Base-by-base conservation (phyloP, 257 asterid genomes). In the Orobanche coerulescens region DNA sequence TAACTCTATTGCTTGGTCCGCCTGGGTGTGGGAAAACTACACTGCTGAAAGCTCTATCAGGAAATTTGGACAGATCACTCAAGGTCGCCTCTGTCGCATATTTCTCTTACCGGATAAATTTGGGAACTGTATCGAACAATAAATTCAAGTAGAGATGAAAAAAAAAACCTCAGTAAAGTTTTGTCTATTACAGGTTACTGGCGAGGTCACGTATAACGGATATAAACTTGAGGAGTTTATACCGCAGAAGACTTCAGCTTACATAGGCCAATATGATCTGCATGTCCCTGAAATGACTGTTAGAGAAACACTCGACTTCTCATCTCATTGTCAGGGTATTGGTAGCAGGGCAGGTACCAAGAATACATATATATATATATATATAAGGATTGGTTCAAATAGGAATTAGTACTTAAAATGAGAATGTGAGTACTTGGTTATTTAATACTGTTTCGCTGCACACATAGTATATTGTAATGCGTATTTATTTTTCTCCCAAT, bases 21-120 rank as follows among this genome's bases (percentile, higher is more conserved):
- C 93, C 89, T 16, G 93, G 93, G 25, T 71, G 86, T 31, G 89
- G 94, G 67, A 84, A 84, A 67, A 82, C 86, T 48, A 73, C 94
- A 65, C 59, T 84, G 19, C 65, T 84, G 76, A 84, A 82, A 76
- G 84, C 84, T 25, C 78, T 84, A 34, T 84, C 89, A 14, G 94
- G 94, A 66, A 81, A 75, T 67, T 71, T 76, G 40, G 70, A 71
- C 72, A 80, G 74, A 56, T 61, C 82, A 61, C 79, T 82, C 25
- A 72, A 79, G 94, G 93, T 75, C 0, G 1, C 18, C 18, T 15
- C 10, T 37, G 1, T 37, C 13, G 1, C 2, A 9, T 47, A 7
- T 47, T 47, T 47, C 18, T 5, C 6, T 47, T 4, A 47, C 0
- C 7, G 36, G 36, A 30, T n/a, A n/a, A n/a, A n/a, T n/a, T n/a